Percentiles rank a stretch among this genome's conserved stretches.
Conservation (phyloP, 2,329 filamentous ascomycete genomes). For the Bipolaris oryzae region DNA sequence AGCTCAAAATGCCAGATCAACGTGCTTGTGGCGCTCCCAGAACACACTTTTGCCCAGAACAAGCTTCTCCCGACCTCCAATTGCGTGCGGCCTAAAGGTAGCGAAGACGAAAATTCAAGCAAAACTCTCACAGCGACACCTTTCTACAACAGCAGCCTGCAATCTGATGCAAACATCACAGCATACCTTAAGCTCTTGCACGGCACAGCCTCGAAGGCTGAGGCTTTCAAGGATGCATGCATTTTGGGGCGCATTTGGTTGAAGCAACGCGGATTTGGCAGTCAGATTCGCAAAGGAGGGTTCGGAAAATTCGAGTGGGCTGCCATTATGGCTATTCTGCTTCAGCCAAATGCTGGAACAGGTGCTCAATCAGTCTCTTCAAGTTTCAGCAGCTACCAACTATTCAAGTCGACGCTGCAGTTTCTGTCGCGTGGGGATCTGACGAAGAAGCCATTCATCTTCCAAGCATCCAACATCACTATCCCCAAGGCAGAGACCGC, state of each 20-base stretch:
- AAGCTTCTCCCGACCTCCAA: slow-evolving; percentile 75
- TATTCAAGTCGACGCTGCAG: slow-evolving; percentile 94
- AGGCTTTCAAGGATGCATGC: slow-evolving; percentile 81
- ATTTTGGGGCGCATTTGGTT: slow-evolving; percentile 88
- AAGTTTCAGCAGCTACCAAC: slow-evolving; percentile 86
- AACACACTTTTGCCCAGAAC: slow-evolving; percentile 69
- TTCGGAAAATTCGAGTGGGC: slow-evolving; percentile 96
- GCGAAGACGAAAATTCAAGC: slow-evolving; percentile 51
- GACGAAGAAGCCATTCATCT: slow-evolving; percentile 65
- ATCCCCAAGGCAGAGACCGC: slow-evolving; percentile 52
- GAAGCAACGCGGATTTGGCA: slow-evolving; percentile 79
- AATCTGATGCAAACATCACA: slow-evolving; percentile 75
- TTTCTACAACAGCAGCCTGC: slow-evolving; percentile 87
- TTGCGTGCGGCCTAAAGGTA: slow-evolving; percentile 66
- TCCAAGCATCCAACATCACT: slow-evolving; percentile 50
- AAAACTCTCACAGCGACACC: slow-evolving; percentile 63
- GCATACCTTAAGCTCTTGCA: slow-evolving; percentile 78
- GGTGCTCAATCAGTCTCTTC: slow-evolving; percentile 74
- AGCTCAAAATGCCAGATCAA: slow-evolving; percentile 60
- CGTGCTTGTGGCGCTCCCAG: slow-evolving; percentile 76
- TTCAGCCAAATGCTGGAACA: slow-evolving; percentile 76
- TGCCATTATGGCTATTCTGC: slow-evolving; percentile 75
- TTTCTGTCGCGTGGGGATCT: slow-evolving; percentile 79
- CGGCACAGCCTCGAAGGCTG: slow-evolving; percentile 69
- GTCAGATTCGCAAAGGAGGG: slow-evolving; percentile 73